These are phyloP conservation scores for Monilinia fructicola DNA, from an alignment of 2,329 filamentous ascomycete genomes.

Conservation along the genomic window DNA sequence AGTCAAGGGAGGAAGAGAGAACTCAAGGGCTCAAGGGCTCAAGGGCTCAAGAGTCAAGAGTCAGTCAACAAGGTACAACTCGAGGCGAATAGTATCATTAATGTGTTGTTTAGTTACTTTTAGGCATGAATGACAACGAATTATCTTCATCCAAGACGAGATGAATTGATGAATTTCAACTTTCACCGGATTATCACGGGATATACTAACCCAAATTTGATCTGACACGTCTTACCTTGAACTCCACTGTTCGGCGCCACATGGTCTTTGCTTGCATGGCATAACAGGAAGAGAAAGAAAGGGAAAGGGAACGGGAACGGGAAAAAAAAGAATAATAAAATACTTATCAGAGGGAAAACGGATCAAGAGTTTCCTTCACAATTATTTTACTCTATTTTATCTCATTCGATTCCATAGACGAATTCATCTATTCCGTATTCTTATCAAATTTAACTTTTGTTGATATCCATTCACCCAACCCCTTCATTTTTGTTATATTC, in stretches of 20 bases:
- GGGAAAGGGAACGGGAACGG: not conserved
- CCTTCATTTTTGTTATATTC: constrained; percentile 17
- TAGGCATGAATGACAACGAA: constrained; percentile 25
- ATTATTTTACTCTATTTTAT: constrained; percentile 14
- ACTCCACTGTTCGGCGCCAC: constrained; percentile 23
- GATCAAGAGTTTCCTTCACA: constrained; percentile 1
- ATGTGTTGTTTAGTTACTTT: constrained; percentile 24
- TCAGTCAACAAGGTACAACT: constrained; percentile 14
- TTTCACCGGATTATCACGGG: constrained; percentile 11
- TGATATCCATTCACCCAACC: constrained; percentile 21
- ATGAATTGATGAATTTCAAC: not conserved
- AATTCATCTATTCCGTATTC: not conserved
- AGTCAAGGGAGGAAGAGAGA: no score
- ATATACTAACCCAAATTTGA: constrained; percentile 17
- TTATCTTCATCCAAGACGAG: constrained; percentile 17
- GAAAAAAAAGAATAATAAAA: not conserved
- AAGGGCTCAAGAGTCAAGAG: not conserved
- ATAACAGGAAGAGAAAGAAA: not conserved
- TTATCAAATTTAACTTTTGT: constrained; percentile 16
- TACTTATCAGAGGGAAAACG: not conserved
- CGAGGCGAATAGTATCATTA: constrained; percentile 18
- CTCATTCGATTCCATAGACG: not conserved
- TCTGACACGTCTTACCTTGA: constrained; percentile 23
- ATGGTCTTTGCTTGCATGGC: constrained; percentile 25
- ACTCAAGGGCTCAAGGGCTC: no score